phyloP scores from a whole-genome alignment of 2,329 filamentous ascomycete species.

The Scedosporium dehoogii region DNA sequence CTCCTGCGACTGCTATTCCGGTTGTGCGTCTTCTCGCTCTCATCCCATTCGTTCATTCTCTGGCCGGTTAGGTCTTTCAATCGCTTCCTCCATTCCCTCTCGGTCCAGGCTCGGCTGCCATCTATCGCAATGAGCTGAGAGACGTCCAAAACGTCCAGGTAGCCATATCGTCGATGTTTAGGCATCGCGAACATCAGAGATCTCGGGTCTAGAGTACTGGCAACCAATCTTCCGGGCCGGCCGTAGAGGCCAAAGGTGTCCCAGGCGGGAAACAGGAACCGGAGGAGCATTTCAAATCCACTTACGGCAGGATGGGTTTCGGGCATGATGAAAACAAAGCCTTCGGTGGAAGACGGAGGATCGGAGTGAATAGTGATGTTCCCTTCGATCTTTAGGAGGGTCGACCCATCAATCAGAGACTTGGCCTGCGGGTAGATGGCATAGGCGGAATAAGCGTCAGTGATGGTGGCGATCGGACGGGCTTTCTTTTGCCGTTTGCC shows the following conservation, averaged over 20 bases:
- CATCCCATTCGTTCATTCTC: conserved; percentile 58
- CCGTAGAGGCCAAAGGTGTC: conserved; percentile 90
- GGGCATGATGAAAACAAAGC: conserved; percentile 97
- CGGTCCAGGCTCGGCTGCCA: conserved; percentile 66
- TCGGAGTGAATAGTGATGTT: conserved; percentile 77
- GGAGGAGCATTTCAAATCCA: conserved; percentile 90
- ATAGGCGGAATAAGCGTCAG: conserved; percentile 83
- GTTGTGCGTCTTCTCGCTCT: conserved; percentile 31
- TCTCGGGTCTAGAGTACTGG: conserved; percentile 75
- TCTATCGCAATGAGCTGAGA: conserved; percentile 67
- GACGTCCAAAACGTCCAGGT: conserved; percentile 82
- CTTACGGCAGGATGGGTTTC: conserved; percentile 85
- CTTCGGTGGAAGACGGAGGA: conserved; percentile 70
- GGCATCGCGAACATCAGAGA: conserved; percentile 99
- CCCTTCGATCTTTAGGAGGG: conserved; percentile 87
- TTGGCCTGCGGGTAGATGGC: conserved; percentile 94
- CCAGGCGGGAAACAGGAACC: conserved; percentile 87
- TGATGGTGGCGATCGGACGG: conserved; percentile 82
- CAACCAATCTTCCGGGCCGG: conserved; percentile 73
- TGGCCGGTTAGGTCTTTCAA: conserved; percentile 80
- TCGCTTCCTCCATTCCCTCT: conserved; percentile 80
- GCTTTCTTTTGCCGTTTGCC: conserved; percentile 86
- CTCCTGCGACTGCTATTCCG: conserved; percentile 49
- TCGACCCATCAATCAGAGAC: conserved; percentile 87
- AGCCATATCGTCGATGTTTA: conserved; percentile 76